A percentile compares a stretch with the other conserved stretches of the same genome.
Evolutionary conservation across 345 rosid species (phyloP).

Genomic region (Triadica sebifera): DNA sequence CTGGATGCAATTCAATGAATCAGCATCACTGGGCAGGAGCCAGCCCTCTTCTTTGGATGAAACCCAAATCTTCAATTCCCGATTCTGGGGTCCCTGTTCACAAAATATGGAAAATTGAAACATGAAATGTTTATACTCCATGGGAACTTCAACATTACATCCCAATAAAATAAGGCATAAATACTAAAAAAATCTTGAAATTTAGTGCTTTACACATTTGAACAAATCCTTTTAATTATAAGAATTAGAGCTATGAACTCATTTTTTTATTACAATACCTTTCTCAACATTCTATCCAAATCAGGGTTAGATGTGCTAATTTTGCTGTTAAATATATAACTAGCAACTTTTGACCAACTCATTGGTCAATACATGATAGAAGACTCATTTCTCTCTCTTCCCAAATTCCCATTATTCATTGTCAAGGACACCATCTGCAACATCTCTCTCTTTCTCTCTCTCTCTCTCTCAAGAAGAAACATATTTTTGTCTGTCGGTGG

Average conservation of each 20-base stretch:
- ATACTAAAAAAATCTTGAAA: neutral
- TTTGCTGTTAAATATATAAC: neutral
- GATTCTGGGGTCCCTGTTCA: conserved; percentile 73
- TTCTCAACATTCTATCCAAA: neutral
- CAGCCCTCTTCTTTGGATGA: conserved; percentile 76
- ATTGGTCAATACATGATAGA: neutral
- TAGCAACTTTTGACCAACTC: neutral
- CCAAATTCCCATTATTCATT: neutral
- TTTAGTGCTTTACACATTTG: neutral
- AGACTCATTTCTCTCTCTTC: neutral
- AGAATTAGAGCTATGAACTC: neutral
- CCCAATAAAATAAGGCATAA: neutral
- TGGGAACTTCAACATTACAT: conserved; percentile 4
- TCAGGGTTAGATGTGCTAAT: neutral
- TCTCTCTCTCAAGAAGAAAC: no score
- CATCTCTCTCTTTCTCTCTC: neutral
- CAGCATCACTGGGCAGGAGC: conserved; percentile 62
- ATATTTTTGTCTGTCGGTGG: neutral
- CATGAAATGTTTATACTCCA: neutral
- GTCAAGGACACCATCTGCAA: neutral
- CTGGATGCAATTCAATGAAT: conserved; percentile 77
- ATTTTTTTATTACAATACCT: neutral
- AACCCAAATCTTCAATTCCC: conserved; percentile 79
- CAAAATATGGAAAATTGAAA: neutral
- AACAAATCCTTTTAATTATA: neutral